Conservation (phyloP, 805 yeast genomes). For the Lachancea fermentati region DNA sequence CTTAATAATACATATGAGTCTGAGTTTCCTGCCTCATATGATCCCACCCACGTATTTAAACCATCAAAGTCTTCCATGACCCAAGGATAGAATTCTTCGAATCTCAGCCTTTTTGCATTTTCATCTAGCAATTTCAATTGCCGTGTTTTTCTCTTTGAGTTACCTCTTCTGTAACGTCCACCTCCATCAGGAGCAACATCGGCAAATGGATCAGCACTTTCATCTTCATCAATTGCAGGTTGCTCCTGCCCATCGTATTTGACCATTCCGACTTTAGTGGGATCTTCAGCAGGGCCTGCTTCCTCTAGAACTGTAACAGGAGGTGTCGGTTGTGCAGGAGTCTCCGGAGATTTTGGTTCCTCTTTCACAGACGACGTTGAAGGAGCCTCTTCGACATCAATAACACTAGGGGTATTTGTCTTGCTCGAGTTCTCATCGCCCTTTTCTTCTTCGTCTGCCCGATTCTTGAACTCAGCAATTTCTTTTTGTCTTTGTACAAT, state of each 20-base stretch:
- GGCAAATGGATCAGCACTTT: slow-evolving; percentile 39
- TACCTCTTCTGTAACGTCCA: slow-evolving; percentile 57
- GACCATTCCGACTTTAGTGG: slow-evolving; percentile 38
- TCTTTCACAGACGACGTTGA: background rate
- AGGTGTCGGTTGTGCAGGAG: slow-evolving; percentile 7
- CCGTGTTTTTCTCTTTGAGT: slow-evolving; percentile 71
- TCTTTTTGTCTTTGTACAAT: slow-evolving; percentile 58
- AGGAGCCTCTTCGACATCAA: background rate
- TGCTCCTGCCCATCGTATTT: slow-evolving; percentile 36
- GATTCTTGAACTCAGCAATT: slow-evolving; percentile 34
- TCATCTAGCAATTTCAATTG: slow-evolving; percentile 81
- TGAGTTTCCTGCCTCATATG: slow-evolving; percentile 82
- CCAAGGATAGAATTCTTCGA: slow-evolving; percentile 98
- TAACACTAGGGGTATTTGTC: no score
- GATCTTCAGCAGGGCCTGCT: slow-evolving; percentile 34
- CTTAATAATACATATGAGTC: slow-evolving; percentile 83
- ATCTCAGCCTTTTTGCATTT: slow-evolving; percentile 73
- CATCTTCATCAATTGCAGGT: slow-evolving; percentile 36
- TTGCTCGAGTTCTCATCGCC: slow-evolving; percentile 12
- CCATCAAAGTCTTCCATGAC: slow-evolving; percentile 96
- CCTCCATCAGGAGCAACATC: slow-evolving; percentile 92
- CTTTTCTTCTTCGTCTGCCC: slow-evolving; percentile 35
- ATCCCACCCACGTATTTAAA: slow-evolving; percentile 89
- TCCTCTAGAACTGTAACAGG: slow-evolving; percentile 33
- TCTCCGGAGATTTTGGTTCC: background rate